A percentile compares a stretch with the other conserved stretches of the same genome.
Conservation (phyloP, 2,329 filamentous ascomycete genomes). For the Fusarium anguioides region DNA sequence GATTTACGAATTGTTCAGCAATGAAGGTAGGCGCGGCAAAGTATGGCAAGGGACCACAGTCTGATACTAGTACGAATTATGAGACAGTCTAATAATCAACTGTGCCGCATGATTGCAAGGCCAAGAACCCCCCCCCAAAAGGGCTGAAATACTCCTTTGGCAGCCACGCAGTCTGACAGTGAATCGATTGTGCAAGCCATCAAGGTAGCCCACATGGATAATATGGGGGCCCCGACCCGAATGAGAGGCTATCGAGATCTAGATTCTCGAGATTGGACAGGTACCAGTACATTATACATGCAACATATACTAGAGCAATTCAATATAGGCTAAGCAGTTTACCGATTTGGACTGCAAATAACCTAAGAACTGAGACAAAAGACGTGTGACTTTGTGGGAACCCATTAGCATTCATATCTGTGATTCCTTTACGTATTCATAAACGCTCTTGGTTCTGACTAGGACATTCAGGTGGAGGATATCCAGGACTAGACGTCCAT, state of each 20-base stretch:
- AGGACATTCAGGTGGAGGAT: neutral
- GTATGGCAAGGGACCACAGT: neutral
- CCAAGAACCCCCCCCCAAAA: neutral
- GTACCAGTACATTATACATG: neutral
- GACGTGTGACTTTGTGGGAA: neutral
- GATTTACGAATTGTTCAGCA: constrained; percentile 2
- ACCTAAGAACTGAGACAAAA: neutral
- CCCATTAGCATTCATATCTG: neutral
- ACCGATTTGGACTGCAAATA: neutral
- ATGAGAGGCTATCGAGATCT: constrained; percentile 28
- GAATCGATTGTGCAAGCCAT: neutral
- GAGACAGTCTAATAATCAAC: constrained; percentile 11
- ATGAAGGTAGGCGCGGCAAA: neutral
- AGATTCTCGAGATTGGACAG: constrained; percentile 34
- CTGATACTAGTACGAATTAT: neutral
- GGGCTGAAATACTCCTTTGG: neutral
- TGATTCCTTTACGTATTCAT: neutral
- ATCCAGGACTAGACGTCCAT: constrained; percentile 2
- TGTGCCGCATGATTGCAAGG: constrained; percentile 6
- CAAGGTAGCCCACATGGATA: neutral
- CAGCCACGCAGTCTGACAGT: neutral
- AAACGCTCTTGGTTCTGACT: neutral
- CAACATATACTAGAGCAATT: neutral
- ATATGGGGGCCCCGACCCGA: constrained; percentile 9
- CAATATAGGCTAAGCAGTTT: neutral